A percentile compares a stretch with the other conserved stretches of the same genome.
phyloP scores from a whole-genome alignment of 345 rosid genomes.

The Populus ilicifolia region DNA sequence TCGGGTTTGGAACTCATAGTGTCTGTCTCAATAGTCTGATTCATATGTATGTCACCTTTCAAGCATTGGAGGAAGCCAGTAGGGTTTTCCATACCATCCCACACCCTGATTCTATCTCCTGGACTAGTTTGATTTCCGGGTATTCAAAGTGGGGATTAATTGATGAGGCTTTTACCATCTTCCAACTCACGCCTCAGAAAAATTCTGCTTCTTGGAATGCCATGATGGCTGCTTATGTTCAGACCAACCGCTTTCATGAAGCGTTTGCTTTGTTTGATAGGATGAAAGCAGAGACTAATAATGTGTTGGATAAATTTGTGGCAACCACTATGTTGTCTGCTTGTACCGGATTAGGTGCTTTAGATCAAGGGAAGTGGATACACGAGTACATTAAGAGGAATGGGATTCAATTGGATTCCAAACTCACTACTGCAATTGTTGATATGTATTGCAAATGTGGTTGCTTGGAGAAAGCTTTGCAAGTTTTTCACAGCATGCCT shows the following conservation, averaged over 20 bases:
- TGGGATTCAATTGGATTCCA: conserved; percentile 30
- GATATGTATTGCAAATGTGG: conserved; percentile 55
- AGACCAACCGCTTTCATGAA: conserved; percentile 38
- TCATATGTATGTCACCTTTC: conserved; percentile 38
- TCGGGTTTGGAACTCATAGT: conserved; percentile 33
- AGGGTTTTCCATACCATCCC: conserved; percentile 32
- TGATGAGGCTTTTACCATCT: conserved; percentile 38
- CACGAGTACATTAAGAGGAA: conserved; percentile 26
- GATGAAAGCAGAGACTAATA: conserved; percentile 34
- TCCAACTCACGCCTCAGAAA: conserved; percentile 38
- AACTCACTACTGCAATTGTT: conserved; percentile 41
- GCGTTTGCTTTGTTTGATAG: conserved; percentile 47
- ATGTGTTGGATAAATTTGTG: conserved; percentile 36
- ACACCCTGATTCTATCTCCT: conserved; percentile 26
- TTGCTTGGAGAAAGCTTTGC: conserved; percentile 40
- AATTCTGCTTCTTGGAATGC: conserved; percentile 48
- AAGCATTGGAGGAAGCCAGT: conserved; percentile 33
- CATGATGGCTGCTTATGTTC: conserved; percentile 43
- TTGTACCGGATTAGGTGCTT: conserved; percentile 37
- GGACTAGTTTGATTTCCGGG: conserved; percentile 45
- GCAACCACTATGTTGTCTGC: conserved; percentile 42
- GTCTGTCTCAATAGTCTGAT: conserved; percentile 38
- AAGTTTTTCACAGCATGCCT: conserved; percentile 19
- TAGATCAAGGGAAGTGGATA: conserved; percentile 44
- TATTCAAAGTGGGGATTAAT: conserved; percentile 41